Conservation (phyloP, 441 rosid species). For the Pelargonium cotyledonis region DNA sequence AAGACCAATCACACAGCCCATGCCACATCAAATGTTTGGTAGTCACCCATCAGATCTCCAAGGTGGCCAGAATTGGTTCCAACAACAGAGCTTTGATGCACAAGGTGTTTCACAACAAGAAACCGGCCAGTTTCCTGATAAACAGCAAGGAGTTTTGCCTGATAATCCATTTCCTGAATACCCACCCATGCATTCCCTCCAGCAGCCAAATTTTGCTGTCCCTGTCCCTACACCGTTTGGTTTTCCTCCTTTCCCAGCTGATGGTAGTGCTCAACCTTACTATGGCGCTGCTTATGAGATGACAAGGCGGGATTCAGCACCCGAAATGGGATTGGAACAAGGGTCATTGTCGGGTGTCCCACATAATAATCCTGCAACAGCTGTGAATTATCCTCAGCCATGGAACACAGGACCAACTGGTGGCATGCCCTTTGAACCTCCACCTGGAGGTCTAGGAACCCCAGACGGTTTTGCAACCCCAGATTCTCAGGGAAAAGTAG, state of each 20-base stretch:
- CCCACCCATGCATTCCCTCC: slow-evolving; percentile 56
- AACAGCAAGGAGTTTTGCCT: slow-evolving; percentile 43
- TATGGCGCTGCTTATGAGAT: slow-evolving; percentile 53
- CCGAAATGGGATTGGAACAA: slow-evolving; percentile 61
- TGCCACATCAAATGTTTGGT: slow-evolving; percentile 42
- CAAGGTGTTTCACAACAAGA: slow-evolving; percentile 39
- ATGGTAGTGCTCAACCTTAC: slow-evolving; percentile 58
- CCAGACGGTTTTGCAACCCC: slow-evolving; percentile 40
- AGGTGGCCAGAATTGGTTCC: slow-evolving; percentile 34
- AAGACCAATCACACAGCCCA: slow-evolving; percentile 48
- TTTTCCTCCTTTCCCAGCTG: slow-evolving; percentile 49
- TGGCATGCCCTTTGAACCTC: slow-evolving; percentile 27
- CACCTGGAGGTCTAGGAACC: slow-evolving; percentile 34
- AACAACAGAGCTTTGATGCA: slow-evolving; percentile 26
- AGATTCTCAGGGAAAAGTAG: slow-evolving; percentile 38
- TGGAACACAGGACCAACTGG: slow-evolving; percentile 54
- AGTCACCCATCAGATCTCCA: slow-evolving; percentile 41
- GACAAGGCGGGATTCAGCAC: slow-evolving; percentile 36
- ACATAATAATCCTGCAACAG: slow-evolving; percentile 44
- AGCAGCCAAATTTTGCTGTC: slow-evolving; percentile 50
- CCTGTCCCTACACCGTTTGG: slow-evolving; percentile 58
- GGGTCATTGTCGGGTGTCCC: slow-evolving; percentile 70
- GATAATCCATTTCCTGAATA: slow-evolving; percentile 51
- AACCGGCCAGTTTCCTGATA: slow-evolving; percentile 40
- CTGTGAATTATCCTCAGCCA: slow-evolving; percentile 53